Conservation (phyloP, 768 basidiomycete genomes). For the Fistulinella prunicolor region DNA sequence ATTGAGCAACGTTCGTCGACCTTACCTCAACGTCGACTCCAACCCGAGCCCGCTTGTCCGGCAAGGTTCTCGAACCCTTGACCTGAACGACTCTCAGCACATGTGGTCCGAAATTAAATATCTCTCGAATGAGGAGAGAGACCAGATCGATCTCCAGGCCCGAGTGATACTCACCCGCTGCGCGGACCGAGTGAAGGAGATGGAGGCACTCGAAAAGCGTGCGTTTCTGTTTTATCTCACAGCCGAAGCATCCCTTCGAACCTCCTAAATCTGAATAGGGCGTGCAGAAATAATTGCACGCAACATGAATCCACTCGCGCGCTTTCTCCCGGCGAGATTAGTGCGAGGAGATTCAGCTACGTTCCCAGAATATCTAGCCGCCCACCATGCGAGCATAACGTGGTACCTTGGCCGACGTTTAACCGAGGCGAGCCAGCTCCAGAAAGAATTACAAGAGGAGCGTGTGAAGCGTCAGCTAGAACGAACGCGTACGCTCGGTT, state of each 20-base stretch:
- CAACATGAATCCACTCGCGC: conserved; percentile 60
- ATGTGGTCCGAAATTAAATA: conserved; percentile 64
- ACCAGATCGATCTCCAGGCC: conserved; percentile 93
- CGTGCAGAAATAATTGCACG: conserved; percentile 65
- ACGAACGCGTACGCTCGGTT: conserved; percentile 77
- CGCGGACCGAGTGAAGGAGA: conserved; percentile 79
- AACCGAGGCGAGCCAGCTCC: conserved; percentile 70
- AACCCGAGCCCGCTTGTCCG: conserved; percentile 50
- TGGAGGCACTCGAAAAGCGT: conserved; percentile 92
- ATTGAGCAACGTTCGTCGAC: conserved; percentile 72
- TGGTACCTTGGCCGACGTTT: conserved; percentile 87
- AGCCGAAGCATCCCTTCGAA: conserved; percentile 15
- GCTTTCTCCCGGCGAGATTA: conserved; percentile 71
- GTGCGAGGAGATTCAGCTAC: conserved; percentile 50
- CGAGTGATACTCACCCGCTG: conserved; percentile 82
- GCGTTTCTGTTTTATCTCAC: conserved; percentile 31
- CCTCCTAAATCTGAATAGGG: conserved; percentile 40
- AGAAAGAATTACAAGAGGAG: conserved; percentile 92
- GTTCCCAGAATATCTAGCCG: conserved; percentile 68
- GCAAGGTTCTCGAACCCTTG: conserved; percentile 49
- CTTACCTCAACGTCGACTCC: conserved; percentile 82
- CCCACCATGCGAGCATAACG: conserved; percentile 89
- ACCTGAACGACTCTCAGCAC: conserved; percentile 49
- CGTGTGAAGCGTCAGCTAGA: conserved; percentile 87
- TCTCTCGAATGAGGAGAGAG: conserved; percentile 87